Conservation (phyloP, 805 yeast genomes). For the Metschnikowia kofuensis region DNA sequence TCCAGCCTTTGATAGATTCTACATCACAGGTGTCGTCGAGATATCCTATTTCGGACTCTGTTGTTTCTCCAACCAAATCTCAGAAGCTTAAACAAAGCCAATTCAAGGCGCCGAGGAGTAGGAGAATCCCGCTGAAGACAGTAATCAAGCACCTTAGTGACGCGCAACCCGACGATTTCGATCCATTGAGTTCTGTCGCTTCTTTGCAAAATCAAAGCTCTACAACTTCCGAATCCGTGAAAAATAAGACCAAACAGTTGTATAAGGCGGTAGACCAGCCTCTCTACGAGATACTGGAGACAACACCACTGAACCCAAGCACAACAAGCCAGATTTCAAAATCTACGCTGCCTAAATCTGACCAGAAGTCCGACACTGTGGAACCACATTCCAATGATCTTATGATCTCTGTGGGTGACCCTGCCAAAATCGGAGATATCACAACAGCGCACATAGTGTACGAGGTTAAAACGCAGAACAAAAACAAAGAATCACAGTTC, state of each 20-base stretch:
- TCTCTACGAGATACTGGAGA: slow-evolving; percentile 36
- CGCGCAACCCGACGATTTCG: slow-evolving; percentile 5
- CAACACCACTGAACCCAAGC: not conserved
- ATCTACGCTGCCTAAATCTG: not conserved
- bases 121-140: slow-evolving; percentile 28
- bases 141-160: slow-evolving; percentile 28
- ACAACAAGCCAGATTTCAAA: not conserved
- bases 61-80: slow-evolving; percentile 11
- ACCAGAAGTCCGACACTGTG: not conserved
- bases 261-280: slow-evolving; percentile 52
- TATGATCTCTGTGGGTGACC: slow-evolving; percentile 81
- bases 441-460: slow-evolving; percentile 88
- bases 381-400: slow-evolving; percentile 31
- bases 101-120: slow-evolving; percentile 30
- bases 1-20: slow-evolving; percentile 1
- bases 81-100: slow-evolving; percentile 24
- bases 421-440: slow-evolving; percentile 86
- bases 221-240: slow-evolving; percentile 1
- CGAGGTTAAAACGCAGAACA: slow-evolving; percentile 63
- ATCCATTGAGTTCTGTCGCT: slow-evolving; percentile 26
- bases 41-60: not conserved
- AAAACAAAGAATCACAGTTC: slow-evolving; percentile 33
- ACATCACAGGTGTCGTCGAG: not conserved
- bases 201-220: not conserved
- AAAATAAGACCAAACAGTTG: slow-evolving; percentile 30